phyloP scores from a whole-genome alignment of 192 early-diverging fungal species.

The Dimargaris xerosporica region DNA sequence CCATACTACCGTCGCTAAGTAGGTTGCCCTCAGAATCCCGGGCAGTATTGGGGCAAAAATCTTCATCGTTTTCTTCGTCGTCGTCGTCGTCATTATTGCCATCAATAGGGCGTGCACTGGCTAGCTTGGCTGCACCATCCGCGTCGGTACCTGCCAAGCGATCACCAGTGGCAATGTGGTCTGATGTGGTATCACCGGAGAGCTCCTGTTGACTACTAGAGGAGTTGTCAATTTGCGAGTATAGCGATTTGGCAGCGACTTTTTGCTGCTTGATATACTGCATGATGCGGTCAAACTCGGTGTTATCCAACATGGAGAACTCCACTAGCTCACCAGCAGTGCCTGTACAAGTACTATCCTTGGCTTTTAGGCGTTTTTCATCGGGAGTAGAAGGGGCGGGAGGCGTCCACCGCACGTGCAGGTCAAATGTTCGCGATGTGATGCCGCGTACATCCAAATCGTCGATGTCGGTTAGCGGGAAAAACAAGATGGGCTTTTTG shows the following conservation, averaged over 20 bases:
- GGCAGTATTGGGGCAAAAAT: slow-evolving; percentile 15
- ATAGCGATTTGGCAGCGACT: slow-evolving; percentile 22
- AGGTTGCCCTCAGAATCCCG: background rate
- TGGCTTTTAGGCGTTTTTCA: slow-evolving; percentile 8
- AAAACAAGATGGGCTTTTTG: slow-evolving; percentile 34
- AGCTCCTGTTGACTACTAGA: background rate
- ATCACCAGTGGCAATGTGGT: background rate
- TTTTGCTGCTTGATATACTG: slow-evolving; percentile 17
- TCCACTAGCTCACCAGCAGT: slow-evolving; percentile 9
- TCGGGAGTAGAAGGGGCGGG: slow-evolving; percentile 9
- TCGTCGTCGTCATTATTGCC: slow-evolving; percentile 10
- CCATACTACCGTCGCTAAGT: background rate
- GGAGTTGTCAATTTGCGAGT: slow-evolving; percentile 12
- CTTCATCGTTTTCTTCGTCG: slow-evolving; percentile 13
- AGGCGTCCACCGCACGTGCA: slow-evolving; percentile 11
- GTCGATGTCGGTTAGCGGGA: slow-evolving; percentile 20
- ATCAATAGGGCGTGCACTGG: background rate
- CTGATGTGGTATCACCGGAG: slow-evolving; percentile 2
- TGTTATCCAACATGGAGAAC: slow-evolving; percentile 27
- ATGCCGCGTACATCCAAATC: slow-evolving; percentile 19
- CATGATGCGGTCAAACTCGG: slow-evolving; percentile 25
- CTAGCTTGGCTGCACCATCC: slow-evolving; percentile 11
- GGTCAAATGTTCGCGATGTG: slow-evolving; percentile 26
- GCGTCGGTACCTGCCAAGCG: slow-evolving; percentile 18
- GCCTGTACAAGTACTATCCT: background rate